phyloP scores from a whole-genome alignment of 305 asterid genomes.

The Rubia balearica region DNA sequence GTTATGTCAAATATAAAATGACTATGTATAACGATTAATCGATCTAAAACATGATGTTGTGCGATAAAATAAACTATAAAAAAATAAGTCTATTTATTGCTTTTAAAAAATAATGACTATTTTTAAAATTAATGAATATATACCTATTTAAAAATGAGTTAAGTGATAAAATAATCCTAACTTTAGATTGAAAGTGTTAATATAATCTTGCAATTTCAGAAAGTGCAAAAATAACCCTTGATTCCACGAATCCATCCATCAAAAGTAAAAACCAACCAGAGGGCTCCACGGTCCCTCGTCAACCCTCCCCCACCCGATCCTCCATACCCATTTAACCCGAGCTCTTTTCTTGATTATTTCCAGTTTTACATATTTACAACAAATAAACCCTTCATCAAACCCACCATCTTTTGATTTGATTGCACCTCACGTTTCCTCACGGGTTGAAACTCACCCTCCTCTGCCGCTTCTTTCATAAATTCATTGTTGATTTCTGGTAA shows the following conservation, averaged over 20 bases:
- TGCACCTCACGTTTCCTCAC: constrained; percentile 14
- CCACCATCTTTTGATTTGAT: constrained; percentile 8
- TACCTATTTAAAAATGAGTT: too few species aligned
- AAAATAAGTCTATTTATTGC: too few species aligned
- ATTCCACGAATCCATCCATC: not conserved
- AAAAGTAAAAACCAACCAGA: not conserved
- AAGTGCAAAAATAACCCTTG: too few species aligned
- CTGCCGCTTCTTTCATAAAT: not conserved
- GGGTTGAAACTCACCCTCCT: constrained; percentile 9
- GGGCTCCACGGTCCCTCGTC: not conserved
- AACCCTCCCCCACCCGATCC: not conserved
- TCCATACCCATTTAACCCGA: not conserved
- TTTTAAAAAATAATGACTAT: too few species aligned
- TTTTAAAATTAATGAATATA: too few species aligned
- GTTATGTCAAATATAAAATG: too few species aligned
- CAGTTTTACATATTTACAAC: not conserved
- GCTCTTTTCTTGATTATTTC: not conserved
- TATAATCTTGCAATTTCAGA: too few species aligned
- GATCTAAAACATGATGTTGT: too few species aligned
- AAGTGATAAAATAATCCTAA: too few species aligned
- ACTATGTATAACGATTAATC: too few species aligned
- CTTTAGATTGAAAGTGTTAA: too few species aligned
- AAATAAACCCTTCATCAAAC: constrained; percentile 1
- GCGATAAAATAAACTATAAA: too few species aligned
- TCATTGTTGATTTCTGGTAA: constrained; percentile 9